Evolutionary conservation across 352 stramenopile genomes (phyloP), one percentile per base, ranked within the genome.

Genomic region (Globisporangium nagaii): DNA sequence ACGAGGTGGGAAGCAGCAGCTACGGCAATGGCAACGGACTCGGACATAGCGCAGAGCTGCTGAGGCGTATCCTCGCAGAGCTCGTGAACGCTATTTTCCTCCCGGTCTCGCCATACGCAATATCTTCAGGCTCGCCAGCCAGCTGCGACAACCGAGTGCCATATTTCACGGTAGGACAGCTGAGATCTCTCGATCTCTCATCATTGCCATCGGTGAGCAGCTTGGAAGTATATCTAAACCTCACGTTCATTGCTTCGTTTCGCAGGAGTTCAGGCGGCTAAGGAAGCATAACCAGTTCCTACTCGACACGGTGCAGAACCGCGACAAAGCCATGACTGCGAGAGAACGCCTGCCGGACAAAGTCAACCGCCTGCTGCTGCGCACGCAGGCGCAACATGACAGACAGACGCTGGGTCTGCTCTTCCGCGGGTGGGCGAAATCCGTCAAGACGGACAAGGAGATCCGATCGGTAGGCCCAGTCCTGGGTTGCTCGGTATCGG

Each of bases 201-300:
- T n/a, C n/a, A n/a, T n/a, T n/a, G n/a, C n/a, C n/a, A n/a, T n/a
- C n/a, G n/a, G n/a, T n/a, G n/a, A n/a, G n/a, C n/a, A n/a, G n/a
- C n/a, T n/a, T n/a, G n/a, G n/a, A n/a, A n/a, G n/a, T n/a, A n/a
- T n/a, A n/a, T n/a, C n/a, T n/a, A n/a, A n/a, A n/a, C n/a, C n/a
- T n/a, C n/a, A n/a, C n/a, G n/a, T 39, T 32, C 17, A 15, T 56
- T 42, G 41, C 40, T 41, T 24, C n/a, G 24, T 9, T 20, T 53
- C 3, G 9, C 25, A 86, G 75, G 82, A 92, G 53, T 82, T 79
- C 56, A 81, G 82, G 46, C 71, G 79, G 42, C 63, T 90, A 34
- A 53, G 58, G 3, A 70, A 63, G 7, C 73, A 84, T 50, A 72
- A 71, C 25, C 64, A 79, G 64, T 56, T 70, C 17, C 58, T 87